Base-by-base conservation (phyloP, 176 grass and related monocot genomes). In the Hyparrhenia diplandra region DNA sequence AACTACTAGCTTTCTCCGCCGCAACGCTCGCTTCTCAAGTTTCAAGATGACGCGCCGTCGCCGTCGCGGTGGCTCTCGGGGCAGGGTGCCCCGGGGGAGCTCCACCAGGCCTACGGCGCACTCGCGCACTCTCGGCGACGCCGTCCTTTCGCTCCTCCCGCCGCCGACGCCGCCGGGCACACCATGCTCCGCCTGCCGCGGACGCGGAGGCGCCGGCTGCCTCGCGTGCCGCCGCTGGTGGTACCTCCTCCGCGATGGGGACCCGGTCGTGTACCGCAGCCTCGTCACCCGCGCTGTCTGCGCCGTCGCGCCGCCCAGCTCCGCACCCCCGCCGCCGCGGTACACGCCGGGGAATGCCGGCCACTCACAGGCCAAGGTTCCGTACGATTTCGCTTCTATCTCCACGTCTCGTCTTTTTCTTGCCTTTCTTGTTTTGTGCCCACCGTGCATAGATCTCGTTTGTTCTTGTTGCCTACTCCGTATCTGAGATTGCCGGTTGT, bases 251-350 rank as follows among this genome's bases (percentile, higher is more conserved):
- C 87, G 87, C 2, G 70, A 63, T 3, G 82, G 32, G 2, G 87
- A 89, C 63, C 70, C 76, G 1, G 54, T 71, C 30, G 62, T 82
- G 31, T 89, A 89, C 64, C 87, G 87, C 63, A 42, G 41, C 51
- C 87, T 85, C 71, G 18, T 89, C 52, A 89, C 76, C 31, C 87
- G 87, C 10, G 87, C 87, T 34, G 18, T 89, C 54, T 89, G 87
- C 71, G 87, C 71, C 52, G 4, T 84, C 13, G 23, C 41, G 23
- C 62, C 71, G 3, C 4, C 32, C 13, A 42, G 20, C 36, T 30
- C 30, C 41, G 70, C 63, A 10, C 76, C 82, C 12, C 63, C 64
- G 63, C 87, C 87, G 39, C 82, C 87, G 41, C 69, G 20, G 25
- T 80, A 84, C 82, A 89, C 87, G 32, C 71, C 71, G 6, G 82